A percentile compares a stretch with the other conserved stretches of the same genome.
Evolutionary conservation across 805 yeast genomes (phyloP).

Genomic region (Kodamaea fukazawae): DNA sequence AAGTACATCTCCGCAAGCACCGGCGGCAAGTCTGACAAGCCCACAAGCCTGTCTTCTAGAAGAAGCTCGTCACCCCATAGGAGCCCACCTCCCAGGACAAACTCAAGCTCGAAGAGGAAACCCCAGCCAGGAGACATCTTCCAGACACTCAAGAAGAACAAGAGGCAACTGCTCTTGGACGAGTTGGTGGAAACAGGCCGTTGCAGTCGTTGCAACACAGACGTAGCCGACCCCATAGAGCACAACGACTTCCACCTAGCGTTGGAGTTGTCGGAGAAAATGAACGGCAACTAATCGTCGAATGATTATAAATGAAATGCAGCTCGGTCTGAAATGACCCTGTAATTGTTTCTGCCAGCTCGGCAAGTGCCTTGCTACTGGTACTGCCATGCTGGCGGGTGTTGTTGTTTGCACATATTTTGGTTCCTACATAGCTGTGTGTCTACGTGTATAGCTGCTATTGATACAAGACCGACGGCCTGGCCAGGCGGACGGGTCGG

Average conservation of each 20-base stretch:
- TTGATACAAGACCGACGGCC: no score
- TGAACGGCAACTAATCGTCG: constrained; percentile 13
- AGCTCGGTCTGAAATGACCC: no score
- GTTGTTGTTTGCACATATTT: no score
- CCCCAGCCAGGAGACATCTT: constrained; percentile 9
- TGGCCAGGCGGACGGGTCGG: no score
- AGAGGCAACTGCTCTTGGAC: constrained; percentile 13
- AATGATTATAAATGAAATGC: neutral
- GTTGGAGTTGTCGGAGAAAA: constrained; percentile 42
- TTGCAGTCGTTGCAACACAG: constrained; percentile 27
- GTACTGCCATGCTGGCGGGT: no score
- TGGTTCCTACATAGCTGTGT: no score
- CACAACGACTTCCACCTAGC: constrained; percentile 59
- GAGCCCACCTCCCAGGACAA: neutral
- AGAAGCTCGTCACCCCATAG: no score
- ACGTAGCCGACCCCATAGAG: constrained; percentile 37
- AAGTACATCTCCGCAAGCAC: neutral
- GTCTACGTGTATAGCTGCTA: no score
- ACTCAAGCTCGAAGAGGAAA: neutral
- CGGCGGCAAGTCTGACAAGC: neutral
- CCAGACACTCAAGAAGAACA: constrained; percentile 8
- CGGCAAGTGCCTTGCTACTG: no score
- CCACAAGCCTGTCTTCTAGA: no score
- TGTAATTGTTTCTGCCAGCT: no score
- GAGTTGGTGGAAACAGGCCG: constrained; percentile 17